These are phyloP conservation scores for Trichoderma gamsii DNA, from an alignment of 495 filamentous ascomycete genomes.

Conservation along the genomic window DNA sequence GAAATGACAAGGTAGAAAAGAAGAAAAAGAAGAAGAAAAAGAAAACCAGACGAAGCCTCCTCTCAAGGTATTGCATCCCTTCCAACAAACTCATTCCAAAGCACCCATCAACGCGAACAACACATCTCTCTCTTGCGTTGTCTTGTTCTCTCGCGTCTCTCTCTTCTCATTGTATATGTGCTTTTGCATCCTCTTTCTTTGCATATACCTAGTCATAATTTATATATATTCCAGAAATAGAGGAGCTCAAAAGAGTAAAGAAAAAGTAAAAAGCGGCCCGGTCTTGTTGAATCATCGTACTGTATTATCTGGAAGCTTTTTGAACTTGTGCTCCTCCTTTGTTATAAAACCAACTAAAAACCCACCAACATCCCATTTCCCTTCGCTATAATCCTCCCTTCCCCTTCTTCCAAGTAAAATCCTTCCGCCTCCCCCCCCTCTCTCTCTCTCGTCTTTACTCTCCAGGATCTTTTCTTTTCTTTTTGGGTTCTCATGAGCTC, in stretches of 20 bases:
- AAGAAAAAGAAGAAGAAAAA: background rate
- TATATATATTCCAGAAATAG: background rate
- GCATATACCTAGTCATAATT: background rate
- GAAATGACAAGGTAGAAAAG: too few species aligned
- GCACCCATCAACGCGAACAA: background rate
- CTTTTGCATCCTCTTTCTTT: background rate
- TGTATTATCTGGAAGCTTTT: slow-evolving; percentile 7
- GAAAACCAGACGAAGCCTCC: background rate
- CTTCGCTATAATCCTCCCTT: background rate
- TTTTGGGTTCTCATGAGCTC: background rate
- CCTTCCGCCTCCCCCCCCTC: background rate
- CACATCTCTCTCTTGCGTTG: background rate
- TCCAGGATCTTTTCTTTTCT: slow-evolving; percentile 9
- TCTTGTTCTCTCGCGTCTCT: background rate
- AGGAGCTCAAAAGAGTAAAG: background rate
- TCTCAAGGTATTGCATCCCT: background rate
- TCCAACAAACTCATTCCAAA: background rate
- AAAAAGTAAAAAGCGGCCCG: slow-evolving; percentile 13
- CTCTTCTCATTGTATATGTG: background rate
- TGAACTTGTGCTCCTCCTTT: slow-evolving; percentile 1
- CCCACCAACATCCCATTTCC: background rate
- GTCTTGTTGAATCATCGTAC: slow-evolving; percentile 13
- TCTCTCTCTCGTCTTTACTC: background rate
- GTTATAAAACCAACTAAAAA: slow-evolving; percentile 1
- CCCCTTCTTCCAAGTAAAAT: background rate